These are phyloP conservation scores for Zoysia matrella DNA, from an alignment of 202 grass and related monocot species.

Conservation along the genomic window DNA sequence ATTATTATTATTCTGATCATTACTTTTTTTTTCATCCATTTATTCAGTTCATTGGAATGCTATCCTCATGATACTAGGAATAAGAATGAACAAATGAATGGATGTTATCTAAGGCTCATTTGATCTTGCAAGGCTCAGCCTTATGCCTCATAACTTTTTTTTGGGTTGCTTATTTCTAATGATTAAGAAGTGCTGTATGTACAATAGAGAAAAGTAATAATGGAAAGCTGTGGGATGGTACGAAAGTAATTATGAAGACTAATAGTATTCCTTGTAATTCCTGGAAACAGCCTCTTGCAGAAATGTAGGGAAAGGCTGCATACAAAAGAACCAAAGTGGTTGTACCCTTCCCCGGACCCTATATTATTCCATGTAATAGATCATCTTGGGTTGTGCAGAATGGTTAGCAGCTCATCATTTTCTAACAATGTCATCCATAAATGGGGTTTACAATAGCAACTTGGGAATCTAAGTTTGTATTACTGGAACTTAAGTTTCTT, in stretches of 20 bases:
- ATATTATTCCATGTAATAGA: not conserved
- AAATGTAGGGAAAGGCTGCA: no score
- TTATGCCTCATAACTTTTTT: slow-evolving; percentile 15
- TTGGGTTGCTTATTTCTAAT: slow-evolving; percentile 7
- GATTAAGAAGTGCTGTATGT: not conserved
- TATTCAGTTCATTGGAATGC: not conserved
- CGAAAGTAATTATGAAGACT: not conserved
- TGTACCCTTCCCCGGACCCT: not conserved
- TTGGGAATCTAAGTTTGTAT: slow-evolving; percentile 24
- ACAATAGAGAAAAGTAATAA: slow-evolving; percentile 4
- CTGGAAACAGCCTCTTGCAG: no score
- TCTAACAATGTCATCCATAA: not conserved
- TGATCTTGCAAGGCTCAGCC: slow-evolving; percentile 4
- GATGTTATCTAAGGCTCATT: not conserved
- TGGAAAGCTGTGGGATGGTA: not conserved
- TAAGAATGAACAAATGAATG: slow-evolving; percentile 16
- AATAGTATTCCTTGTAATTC: not conserved
- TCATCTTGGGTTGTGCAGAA: not conserved
- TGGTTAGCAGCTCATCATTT: not conserved
- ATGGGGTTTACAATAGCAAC: slow-evolving; percentile 2
- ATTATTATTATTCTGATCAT: slow-evolving; percentile 12
- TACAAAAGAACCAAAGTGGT: no score
- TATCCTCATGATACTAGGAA: slow-evolving; percentile 15
- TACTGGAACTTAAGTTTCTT: slow-evolving; percentile 23
- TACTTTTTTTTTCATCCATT: not conserved